Evolutionary conservation across 208 protist species (phyloP), one percentile per base, ranked within the genome.

Genomic region (Acanthamoeba sp.): DNA sequence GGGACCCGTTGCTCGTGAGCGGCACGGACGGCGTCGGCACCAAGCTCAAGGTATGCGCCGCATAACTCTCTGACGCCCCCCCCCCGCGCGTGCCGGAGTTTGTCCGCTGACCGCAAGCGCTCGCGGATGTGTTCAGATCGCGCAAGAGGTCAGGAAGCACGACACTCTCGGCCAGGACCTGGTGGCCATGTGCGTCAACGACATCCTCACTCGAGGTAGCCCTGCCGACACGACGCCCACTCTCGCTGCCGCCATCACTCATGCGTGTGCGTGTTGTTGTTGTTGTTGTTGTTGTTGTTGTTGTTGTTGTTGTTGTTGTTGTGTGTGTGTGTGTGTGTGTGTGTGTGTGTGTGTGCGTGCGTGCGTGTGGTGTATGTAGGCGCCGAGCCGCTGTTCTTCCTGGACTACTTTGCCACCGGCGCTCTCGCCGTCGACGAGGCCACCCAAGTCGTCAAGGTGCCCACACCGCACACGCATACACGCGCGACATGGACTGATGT

Each of bases 141-240:
- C 97, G 6, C 97, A 98, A 64, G 38, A 91, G 24, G 36, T 95
- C 7, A 85, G 64, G 7, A 62, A 88, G 32, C 97, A 98, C 91
- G 95, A 96, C 24, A 96, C 88, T 20, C 97, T 98, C 59, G 97
- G 96, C 52, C 96, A 97, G 59, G 97, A 98, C 90, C 91, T 98
- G 1, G 97, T 98, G 14, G 97, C 97, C 38, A 98, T 98, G 97
- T 97, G 95, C 76, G 97, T 98, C 24, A 98, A 98, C 78, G 97
- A 98, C 94, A 62, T 98, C 0, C 45, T 98, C 7, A 96, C 96
- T 24, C 96, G 95, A 73, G 94, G 88, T 93, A 78, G 16, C 0
- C 9, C 50, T 1, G 18, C 45, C 10, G 42, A 3, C 27, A 29
- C 76, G 14, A 6, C 2, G 2, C n/a, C 2, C 34, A 45, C 40